These are phyloP conservation scores for Populus simonii DNA, from an alignment of 345 rosid species.

Conservation along the genomic window DNA sequence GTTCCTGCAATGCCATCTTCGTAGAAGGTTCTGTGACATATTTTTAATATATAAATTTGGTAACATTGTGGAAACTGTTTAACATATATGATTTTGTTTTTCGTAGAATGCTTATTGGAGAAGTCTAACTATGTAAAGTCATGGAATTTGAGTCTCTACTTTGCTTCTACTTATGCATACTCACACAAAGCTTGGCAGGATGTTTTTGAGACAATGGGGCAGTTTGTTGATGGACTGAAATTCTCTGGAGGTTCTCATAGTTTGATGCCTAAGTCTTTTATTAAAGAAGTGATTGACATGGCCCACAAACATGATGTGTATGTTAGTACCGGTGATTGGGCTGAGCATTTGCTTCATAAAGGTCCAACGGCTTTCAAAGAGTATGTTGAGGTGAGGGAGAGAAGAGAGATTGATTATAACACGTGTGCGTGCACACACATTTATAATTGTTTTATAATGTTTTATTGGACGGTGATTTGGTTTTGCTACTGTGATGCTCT, in stretches of 20 bases:
- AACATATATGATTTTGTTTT: too few relatives aligned
- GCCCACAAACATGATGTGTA: slow-evolving; percentile 80
- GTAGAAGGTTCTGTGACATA: background rate
- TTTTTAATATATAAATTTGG: background rate
- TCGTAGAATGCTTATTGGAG: too few relatives aligned
- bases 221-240: slow-evolving; percentile 84
- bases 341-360: slow-evolving; percentile 64
- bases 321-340: slow-evolving; percentile 93
- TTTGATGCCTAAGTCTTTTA: slow-evolving; percentile 67
- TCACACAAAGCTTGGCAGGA: slow-evolving; percentile 41
- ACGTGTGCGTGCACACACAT: too few relatives aligned
- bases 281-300: slow-evolving; percentile 59
- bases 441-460: background rate
- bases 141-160: background rate
- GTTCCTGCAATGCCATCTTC: background rate
- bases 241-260: slow-evolving; percentile 84
- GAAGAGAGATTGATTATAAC: background rate
- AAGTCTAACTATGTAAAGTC: background rate
- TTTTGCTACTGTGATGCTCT: background rate
- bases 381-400: slow-evolving; percentile 58
- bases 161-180: background rate
- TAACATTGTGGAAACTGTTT: background rate
- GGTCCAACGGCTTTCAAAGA: slow-evolving; percentile 79
- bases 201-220: slow-evolving; percentile 77
- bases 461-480: background rate